Evolutionary conservation across 2,329 filamentous ascomycete genomes (phyloP), one percentile per base, ranked within the genome.

Genomic region (Ophiostoma montium): DNA sequence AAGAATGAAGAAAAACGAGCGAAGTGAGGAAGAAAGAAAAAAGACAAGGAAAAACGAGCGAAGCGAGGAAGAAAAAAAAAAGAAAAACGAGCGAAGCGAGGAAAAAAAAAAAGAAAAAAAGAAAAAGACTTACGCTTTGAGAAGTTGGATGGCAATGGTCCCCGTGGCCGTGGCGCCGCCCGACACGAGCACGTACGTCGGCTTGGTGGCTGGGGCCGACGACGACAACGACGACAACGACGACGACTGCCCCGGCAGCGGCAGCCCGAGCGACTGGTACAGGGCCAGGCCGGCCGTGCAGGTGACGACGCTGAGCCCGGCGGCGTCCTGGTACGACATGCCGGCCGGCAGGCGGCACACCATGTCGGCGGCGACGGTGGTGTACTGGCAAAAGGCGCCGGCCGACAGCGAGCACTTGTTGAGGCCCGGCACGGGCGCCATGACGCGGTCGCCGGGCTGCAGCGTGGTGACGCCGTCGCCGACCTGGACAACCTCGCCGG

Each of bases 101-200:
- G n/a, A n/a, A n/a, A n/a, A n/a, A n/a, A n/a, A 12, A 8, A 38
- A 9, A 13, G 16, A 18, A 42, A n/a, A n/a, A n/a, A n/a, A n/a
- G n/a, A 19, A 31, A n/a, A 11, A 30, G 13, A 52, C 52, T 42
- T 52, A 64, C 61, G 57, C 43, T 41, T 58, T 61, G 12, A 65
- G 52, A 5, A 68, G 32, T 55, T 69, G 67, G 7, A 66, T 62
- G 2, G 65, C 66, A 45, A 61, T 54, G 3, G 62, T 66, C 2
- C 66, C 67, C 1, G 57, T 61, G 3, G 62, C 57, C 11, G 64
- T 64, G 23, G 57, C 60, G 4, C 66, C 67, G 3, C 67, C 68
- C 30, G 59, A 62, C 1, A 70, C 63, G 7, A 69, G 56, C 0
- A 70, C 61, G 19, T 52, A 52, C 5, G 47, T 33, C 2, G 47